These are phyloP conservation scores for Termitomyces sp. DNA, from an alignment of 768 basidiomycete genomes.

Conservation along the genomic window DNA sequence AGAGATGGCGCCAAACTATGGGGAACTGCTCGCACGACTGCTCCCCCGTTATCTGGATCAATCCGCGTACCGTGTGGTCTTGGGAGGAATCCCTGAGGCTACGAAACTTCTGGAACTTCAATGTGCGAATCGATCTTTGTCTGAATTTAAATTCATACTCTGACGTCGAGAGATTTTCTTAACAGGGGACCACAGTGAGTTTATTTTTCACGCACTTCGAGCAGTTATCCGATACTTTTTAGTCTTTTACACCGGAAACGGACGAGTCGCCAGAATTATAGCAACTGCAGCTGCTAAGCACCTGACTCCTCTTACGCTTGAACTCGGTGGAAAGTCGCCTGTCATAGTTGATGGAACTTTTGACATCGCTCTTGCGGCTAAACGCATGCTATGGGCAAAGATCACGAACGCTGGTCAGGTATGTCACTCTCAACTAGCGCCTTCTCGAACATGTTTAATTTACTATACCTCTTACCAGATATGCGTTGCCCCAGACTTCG, in stretches of 20 bases:
- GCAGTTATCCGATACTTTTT: background rate
- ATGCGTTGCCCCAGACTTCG: constrained; percentile 58
- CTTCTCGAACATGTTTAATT: background rate
- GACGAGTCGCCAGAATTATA: constrained; percentile 46
- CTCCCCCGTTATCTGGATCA: constrained; percentile 51
- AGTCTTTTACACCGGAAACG: constrained; percentile 49
- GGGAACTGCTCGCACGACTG: constrained; percentile 50
- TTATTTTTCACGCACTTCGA: background rate
- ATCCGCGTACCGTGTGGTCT: constrained; percentile 50
- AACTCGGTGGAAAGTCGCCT: constrained; percentile 54
- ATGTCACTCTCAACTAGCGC: background rate
- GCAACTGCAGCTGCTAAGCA: constrained; percentile 52
- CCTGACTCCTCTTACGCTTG: constrained; percentile 55
- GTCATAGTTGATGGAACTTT: constrained; percentile 38
- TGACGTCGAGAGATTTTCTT: background rate
- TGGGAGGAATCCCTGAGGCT: constrained; percentile 58
- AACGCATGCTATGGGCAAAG: constrained; percentile 69
- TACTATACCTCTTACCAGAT: constrained; percentile 43
- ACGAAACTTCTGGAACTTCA: constrained; percentile 49
- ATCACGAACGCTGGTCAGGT: constrained; percentile 65
- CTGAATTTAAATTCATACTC: background rate
- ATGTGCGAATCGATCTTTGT: constrained; percentile 29
- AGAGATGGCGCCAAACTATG: constrained; percentile 52
- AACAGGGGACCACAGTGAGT: constrained; percentile 30
- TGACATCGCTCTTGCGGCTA: constrained; percentile 46